Evolutionary conservation across 306 rosid genomes (phyloP).

Genomic region (Quercus bicolor): DNA sequence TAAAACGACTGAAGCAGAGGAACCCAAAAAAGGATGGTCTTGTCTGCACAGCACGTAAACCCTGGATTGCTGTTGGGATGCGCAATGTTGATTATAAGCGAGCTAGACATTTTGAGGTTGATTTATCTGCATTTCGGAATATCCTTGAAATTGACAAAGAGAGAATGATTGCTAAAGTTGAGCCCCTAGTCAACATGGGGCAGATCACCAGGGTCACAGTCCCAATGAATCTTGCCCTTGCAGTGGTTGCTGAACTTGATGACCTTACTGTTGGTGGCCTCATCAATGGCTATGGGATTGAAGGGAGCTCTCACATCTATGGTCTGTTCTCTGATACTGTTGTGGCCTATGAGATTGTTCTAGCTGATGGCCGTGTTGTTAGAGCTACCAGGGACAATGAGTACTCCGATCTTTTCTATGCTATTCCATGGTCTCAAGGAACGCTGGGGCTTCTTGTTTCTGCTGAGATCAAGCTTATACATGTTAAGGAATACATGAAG

Average conservation of each 20-base stretch:
- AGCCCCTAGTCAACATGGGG: conserved; percentile 98
- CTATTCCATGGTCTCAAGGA: conserved; percentile 98
- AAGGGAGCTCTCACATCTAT: conserved; percentile 93
- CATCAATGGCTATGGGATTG: conserved; percentile 94
- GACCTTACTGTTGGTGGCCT: conserved; percentile 99
- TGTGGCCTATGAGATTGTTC: conserved; percentile 79
- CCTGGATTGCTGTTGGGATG: conserved; percentile 98
- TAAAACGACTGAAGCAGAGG: conserved; percentile 85
- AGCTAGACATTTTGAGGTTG: conserved; percentile 95
- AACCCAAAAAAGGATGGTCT: conserved; percentile 86
- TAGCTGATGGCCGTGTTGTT: conserved; percentile 92
- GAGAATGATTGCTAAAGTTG: conserved; percentile 82
- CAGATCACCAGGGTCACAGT: conserved; percentile 82
- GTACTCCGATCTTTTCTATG: conserved; percentile 76
- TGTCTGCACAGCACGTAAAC: conserved; percentile 95
- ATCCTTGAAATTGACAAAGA: conserved; percentile 66
- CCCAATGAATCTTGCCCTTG: conserved; percentile 86
- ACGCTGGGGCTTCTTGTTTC: conserved; percentile 92
- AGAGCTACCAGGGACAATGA: conserved; percentile 91
- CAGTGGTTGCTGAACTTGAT: conserved; percentile 95
- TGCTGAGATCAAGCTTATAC: conserved; percentile 91
- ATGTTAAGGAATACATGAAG: conserved; percentile 87
- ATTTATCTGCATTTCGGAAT: conserved; percentile 78
- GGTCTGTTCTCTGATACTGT: conserved; percentile 93
- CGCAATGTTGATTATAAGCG: conserved; percentile 96